These are phyloP conservation scores for Avena atlantica DNA, from an alignment of 176 grass and related monocot species.

Conservation along the genomic window DNA sequence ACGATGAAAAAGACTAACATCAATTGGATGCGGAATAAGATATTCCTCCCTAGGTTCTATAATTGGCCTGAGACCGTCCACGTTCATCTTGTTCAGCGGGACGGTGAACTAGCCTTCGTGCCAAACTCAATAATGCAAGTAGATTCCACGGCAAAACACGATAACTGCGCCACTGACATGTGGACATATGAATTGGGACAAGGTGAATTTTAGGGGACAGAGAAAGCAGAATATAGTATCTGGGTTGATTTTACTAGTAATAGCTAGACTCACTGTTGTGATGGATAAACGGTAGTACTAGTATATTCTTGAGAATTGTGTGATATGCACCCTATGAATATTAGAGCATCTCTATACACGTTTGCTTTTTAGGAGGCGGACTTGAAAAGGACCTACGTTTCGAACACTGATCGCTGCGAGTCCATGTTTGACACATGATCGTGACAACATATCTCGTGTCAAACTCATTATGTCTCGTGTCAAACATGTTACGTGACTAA, in stretches of 20 bases:
- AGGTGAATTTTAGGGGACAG: neutral
- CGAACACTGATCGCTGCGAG: too few relatives aligned
- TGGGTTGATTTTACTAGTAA: constrained; percentile 34
- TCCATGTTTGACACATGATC: too few relatives aligned
- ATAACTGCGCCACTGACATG: neutral
- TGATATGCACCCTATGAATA: too few relatives aligned
- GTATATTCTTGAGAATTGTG: too few relatives aligned
- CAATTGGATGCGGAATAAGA: constrained; percentile 19
- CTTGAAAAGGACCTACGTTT: too few relatives aligned
- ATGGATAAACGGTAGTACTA: too few relatives aligned
- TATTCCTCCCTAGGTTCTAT: neutral
- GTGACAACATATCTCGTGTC: too few relatives aligned
- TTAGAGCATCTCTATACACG: too few relatives aligned
- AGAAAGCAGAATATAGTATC: neutral
- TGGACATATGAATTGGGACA: neutral
- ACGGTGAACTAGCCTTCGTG: neutral
- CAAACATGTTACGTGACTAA: too few relatives aligned
- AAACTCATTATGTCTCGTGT: too few relatives aligned
- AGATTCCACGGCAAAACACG: neutral
- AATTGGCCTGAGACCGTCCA: neutral
- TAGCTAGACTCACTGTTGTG: too few relatives aligned
- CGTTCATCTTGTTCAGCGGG: neutral
- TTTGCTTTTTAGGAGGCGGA: too few relatives aligned
- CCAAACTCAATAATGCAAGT: neutral
- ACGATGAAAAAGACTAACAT: neutral